A percentile compares a stretch with the other conserved stretches of the same genome.
Conservation (phyloP, 192 early-diverging fungal species). For the Chytriomyces confervae region DNA sequence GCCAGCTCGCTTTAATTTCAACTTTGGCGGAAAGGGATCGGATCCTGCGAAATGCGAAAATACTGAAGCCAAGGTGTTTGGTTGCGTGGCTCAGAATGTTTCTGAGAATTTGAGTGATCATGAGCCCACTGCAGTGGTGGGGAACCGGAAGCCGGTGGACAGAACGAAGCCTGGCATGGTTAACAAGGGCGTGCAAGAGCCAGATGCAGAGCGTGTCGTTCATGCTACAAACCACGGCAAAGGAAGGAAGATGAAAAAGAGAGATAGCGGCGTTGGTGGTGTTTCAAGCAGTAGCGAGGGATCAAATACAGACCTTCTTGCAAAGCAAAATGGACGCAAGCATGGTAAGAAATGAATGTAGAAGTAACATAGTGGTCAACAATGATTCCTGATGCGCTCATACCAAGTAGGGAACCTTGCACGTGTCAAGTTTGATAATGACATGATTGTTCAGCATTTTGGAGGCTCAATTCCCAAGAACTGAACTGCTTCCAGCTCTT, state of each 20-base stretch:
- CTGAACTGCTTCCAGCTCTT: no score
- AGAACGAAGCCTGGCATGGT: slow-evolving; percentile 15
- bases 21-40: neutral
- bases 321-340: neutral
- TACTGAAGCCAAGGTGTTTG: neutral
- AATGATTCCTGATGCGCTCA: neutral
- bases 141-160: slow-evolving; percentile 4
- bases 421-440: neutral
- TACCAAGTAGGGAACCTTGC: neutral
- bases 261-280: slow-evolving; percentile 7
- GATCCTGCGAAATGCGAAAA: neutral
- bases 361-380: neutral
- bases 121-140: no score
- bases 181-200: slow-evolving; percentile 10
- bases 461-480: neutral
- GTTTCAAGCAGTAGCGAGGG: neutral
- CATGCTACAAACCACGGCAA: neutral
- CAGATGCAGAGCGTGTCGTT: neutral
- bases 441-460: neutral
- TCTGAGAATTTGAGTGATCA: neutral
- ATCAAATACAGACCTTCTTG: neutral
- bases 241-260: slow-evolving; percentile 11
- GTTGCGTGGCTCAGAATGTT: neutral
- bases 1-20: neutral
- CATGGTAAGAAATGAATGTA: neutral